Conservation (phyloP, 176 grass and related monocot genomes). For the Pontederia crassipes region DNA sequence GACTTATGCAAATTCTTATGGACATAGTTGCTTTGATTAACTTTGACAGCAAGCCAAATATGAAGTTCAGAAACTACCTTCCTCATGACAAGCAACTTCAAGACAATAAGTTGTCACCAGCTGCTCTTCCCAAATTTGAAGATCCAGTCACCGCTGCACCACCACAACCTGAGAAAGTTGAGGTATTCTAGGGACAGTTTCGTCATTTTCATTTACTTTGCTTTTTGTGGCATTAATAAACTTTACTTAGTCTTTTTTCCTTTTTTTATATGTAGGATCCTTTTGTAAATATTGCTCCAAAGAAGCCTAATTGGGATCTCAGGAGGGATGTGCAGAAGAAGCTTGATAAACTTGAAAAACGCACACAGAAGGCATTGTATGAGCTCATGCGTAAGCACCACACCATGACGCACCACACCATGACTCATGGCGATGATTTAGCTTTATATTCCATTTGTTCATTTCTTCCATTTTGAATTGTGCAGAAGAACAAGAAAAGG, state of each 20-base stretch:
- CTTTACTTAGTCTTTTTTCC: constrained; percentile 1
- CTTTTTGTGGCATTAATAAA: neutral
- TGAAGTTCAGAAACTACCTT: constrained; percentile 99
- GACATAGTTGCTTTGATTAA: neutral
- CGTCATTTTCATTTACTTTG: neutral
- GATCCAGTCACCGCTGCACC: constrained; percentile 55
- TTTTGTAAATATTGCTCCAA: constrained; percentile 88
- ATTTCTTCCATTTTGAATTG: neutral
- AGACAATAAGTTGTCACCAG: constrained; percentile 62
- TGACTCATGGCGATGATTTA: too few species aligned
- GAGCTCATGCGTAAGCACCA: constrained; percentile 57
- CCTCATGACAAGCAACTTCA: constrained; percentile 88
- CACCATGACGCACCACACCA: too few species aligned
- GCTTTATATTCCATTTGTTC: neutral
- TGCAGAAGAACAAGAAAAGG: constrained; percentile 73
- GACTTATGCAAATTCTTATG: neutral
- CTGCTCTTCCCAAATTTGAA: constrained; percentile 73
- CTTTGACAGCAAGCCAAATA: constrained; percentile 37
- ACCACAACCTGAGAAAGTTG: constrained; percentile 38
- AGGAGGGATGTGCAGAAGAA: constrained; percentile 82
- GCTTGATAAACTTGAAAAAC: constrained; percentile 81
- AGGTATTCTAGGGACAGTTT: constrained; percentile 27
- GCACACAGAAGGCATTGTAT: constrained; percentile 81
- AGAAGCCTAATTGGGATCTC: constrained; percentile 97
- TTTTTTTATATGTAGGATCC: constrained; percentile 43